Base-by-base conservation (phyloP, 1,139 yeast species). In the Lodderomyces parapsilosis region DNA sequence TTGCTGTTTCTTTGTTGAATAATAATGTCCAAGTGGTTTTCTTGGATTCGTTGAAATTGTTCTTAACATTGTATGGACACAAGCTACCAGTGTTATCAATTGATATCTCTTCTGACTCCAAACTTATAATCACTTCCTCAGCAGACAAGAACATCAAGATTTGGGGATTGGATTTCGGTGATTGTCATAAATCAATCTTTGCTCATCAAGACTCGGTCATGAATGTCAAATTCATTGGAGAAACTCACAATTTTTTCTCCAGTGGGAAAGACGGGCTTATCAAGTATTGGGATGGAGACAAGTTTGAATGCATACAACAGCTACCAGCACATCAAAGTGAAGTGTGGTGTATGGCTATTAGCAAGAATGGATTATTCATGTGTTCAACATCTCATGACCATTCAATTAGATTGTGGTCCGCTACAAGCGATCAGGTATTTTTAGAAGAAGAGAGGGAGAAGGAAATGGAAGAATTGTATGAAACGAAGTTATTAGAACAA, bases 91-190 rank as follows among this genome's bases (percentile, higher is more conserved):
- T 89, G 1, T 70, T 89, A 44, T 82, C 96, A 2, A 81, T 94
- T 55, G 99, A 93, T 61, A 90, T 93, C 34, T 86, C 98, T 1
- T 73, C 66, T 52, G 99, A 93, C 61, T 83, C 93, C 33, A 93
- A 93, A 61, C 65, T 93, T 54, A 76, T 93, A 43, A 83, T 91
- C 43, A 88, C 98, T 0, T 87, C 96, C 6, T 89, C 97, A 1
- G 99, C 99, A 0, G 99, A 93, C 66, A 93, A 93, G 64, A 93
- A 93, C 64, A 88, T 93, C 59, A 90, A 94, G 63, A 86, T 93
- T 46, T 93, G 99, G 99, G 99, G 99, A 40, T 71, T 94, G 48
- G 99, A 93, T 63, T 93, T 93, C 62, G 99, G 99, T 64, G 99
- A 93, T 65, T 93, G 99, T 71, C 99, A 93, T 65, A 86, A 85